These are phyloP conservation scores for Pythium aristosporum DNA, from an alignment of 352 stramenopile species.

Conservation along the genomic window DNA sequence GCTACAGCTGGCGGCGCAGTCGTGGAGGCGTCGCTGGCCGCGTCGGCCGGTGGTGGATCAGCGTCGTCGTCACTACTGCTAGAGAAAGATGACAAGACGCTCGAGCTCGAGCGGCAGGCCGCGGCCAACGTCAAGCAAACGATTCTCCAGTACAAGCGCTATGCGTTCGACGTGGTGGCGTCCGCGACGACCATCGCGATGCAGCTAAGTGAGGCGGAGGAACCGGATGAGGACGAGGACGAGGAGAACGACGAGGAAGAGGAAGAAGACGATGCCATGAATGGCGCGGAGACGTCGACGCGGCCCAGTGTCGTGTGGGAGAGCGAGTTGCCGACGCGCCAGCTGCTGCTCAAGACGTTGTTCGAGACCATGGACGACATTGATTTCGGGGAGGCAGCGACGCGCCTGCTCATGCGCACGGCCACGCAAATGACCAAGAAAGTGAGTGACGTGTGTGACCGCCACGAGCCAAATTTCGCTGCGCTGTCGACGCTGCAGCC, in stretches of 20 bases:
- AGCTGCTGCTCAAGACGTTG: constrained; percentile 57
- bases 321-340: constrained; percentile 44
- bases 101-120: constrained; percentile 68
- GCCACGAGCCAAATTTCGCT: constrained; percentile 61
- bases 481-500: constrained; percentile 69
- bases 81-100: constrained; percentile 86
- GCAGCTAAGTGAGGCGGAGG: constrained; percentile 32
- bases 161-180: constrained; percentile 74
- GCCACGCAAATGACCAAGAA: constrained; percentile 55
- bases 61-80: constrained; percentile 44
- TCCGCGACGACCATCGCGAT: constrained; percentile 53
- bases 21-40: background rate
- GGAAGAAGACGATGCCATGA: constrained; percentile 19
- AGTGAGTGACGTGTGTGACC: constrained; percentile 47
- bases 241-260: constrained; percentile 21
- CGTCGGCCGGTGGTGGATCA: background rate
- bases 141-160: constrained; percentile 75
- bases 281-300: background rate
- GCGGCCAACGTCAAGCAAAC: constrained; percentile 58
- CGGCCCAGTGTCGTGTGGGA: constrained; percentile 29
- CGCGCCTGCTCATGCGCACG: constrained; percentile 52
- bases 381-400: constrained; percentile 64
- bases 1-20: background rate
- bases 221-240: constrained; percentile 14
- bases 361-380: constrained; percentile 77